These are phyloP conservation scores for Diutina rugosa DNA, from an alignment of 1,139 yeast species.

Conservation along the genomic window DNA sequence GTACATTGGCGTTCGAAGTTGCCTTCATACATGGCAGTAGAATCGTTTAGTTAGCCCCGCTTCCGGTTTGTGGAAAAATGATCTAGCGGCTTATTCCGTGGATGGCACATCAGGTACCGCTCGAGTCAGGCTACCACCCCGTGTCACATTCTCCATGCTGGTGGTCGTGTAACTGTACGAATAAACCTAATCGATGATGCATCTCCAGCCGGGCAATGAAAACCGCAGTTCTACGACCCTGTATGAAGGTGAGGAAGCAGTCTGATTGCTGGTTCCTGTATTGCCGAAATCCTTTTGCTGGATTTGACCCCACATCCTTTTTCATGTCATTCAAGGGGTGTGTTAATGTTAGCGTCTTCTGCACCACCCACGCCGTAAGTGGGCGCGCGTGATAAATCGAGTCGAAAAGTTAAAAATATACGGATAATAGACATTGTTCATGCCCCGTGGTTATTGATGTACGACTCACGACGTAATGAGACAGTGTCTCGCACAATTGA, in stretches of 20 bases:
- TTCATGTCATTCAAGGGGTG: not conserved
- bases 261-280: not conserved
- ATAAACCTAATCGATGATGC: not conserved
- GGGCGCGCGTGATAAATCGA: not conserved
- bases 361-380: not conserved
- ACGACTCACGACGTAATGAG: not conserved
- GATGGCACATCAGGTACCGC: not conserved
- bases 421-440: not conserved
- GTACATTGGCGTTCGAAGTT: not conserved
- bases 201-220: not conserved
- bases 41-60: not conserved
- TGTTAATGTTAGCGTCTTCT: not conserved
- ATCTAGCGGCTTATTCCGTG: not conserved
- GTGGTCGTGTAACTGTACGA: not conserved
- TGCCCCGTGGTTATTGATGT: not conserved
- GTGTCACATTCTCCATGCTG: not conserved
- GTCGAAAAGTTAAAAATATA: not conserved
- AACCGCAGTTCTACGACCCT: not conserved
- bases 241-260: not conserved
- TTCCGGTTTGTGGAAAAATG: not conserved
- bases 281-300: not conserved
- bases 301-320: not conserved
- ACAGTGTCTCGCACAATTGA: not conserved
- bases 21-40: not conserved
- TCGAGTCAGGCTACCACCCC: not conserved